Conservation (phyloP, 1,284 basidiomycete genomes). For the Porodaedalea pini region DNA sequence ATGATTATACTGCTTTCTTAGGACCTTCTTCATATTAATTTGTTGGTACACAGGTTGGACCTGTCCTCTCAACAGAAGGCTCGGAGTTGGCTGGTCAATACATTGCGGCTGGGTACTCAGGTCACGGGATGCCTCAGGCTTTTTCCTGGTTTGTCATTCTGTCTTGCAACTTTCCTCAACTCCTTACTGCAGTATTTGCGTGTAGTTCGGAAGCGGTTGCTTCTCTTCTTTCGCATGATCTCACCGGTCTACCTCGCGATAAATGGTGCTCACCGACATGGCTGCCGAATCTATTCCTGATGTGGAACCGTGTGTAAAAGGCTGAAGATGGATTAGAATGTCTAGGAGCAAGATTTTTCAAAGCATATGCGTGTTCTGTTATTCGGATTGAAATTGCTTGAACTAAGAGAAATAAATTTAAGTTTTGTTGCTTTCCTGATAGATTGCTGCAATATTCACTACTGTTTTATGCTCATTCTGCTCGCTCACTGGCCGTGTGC, state of each 20-base stretch:
- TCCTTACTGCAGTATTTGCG: not conserved
- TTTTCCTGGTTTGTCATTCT: conserved; percentile 63
- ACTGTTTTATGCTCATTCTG: too few relatives aligned
- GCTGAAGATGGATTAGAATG: too few relatives aligned
- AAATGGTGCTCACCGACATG: conserved; percentile 55
- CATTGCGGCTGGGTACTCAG: conserved; percentile 71
- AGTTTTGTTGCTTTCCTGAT: too few relatives aligned
- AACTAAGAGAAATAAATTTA: too few relatives aligned
- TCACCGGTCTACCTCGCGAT: conserved; percentile 32
- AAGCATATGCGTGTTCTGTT: too few relatives aligned
- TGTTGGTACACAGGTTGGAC: conserved; percentile 54
- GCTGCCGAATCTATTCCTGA: conserved; percentile 64
- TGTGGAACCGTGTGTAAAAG: conserved; percentile 35
- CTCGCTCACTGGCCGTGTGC: too few relatives aligned
- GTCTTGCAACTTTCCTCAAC: not conserved
- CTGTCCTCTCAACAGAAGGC: conserved; percentile 39
- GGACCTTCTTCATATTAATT: too few relatives aligned
- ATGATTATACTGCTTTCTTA: conserved; percentile 27
- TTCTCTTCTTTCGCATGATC: conserved; percentile 58
- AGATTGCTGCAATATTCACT: too few relatives aligned
- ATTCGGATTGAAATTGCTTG: too few relatives aligned
- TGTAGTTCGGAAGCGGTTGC: conserved; percentile 63
- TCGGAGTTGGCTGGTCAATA: conserved; percentile 51
- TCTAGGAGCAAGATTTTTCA: too few relatives aligned
- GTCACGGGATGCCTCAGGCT: conserved; percentile 80